Percentiles rank a stretch among this genome's conserved stretches.
Evolutionary conservation across 1,284 basidiomycete species (phyloP).

Genomic region (Thecaphora frezii): DNA sequence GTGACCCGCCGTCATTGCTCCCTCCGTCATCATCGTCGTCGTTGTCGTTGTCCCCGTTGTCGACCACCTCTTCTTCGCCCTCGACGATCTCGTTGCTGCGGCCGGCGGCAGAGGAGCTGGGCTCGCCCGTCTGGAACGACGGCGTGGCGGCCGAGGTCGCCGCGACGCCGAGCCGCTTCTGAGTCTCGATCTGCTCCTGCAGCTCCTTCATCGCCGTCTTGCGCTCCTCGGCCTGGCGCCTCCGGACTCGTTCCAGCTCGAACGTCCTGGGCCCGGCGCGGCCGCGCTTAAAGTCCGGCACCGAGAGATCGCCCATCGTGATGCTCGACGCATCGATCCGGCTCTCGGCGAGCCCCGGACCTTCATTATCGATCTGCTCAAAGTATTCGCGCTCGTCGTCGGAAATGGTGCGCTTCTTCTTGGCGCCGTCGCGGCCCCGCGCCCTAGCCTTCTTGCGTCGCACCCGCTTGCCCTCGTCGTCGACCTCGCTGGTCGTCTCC

Average conservation of each 20-base stretch:
- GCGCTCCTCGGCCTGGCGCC: conserved; percentile 33
- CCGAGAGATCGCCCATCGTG: conserved; percentile 39
- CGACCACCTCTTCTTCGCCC: conserved; percentile 13
- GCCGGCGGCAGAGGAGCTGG: background rate
- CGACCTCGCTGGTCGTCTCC: conserved; percentile 33
- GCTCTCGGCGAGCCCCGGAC: conserved; percentile 18
- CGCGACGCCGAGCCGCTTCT: background rate
- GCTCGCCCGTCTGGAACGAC: background rate
- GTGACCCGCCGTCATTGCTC: conserved; percentile 14
- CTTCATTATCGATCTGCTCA: conserved; percentile 22
- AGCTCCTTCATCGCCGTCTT: conserved; percentile 22
- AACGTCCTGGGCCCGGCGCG: conserved; percentile 51
- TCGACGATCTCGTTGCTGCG: conserved; percentile 8
- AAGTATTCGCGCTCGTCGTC: conserved; percentile 46
- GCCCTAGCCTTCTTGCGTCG: conserved; percentile 20
- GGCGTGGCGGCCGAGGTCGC: background rate
- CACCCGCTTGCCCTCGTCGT: conserved; percentile 18
- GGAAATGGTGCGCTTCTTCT: conserved; percentile 36
- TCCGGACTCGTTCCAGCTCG: conserved; percentile 45
- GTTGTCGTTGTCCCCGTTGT: conserved; percentile 20
- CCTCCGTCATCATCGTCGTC: conserved; percentile 16
- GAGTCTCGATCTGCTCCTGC: background rate
- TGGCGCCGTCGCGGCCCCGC: conserved; percentile 2
- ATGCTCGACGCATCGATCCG: conserved; percentile 23
- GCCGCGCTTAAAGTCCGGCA: conserved; percentile 36